A percentile compares a stretch with the other conserved stretches of the same genome.
These are phyloP conservation scores for Monosporascus sp. DNA, from an alignment of 2,329 filamentous ascomycete species.

Conservation along the genomic window DNA sequence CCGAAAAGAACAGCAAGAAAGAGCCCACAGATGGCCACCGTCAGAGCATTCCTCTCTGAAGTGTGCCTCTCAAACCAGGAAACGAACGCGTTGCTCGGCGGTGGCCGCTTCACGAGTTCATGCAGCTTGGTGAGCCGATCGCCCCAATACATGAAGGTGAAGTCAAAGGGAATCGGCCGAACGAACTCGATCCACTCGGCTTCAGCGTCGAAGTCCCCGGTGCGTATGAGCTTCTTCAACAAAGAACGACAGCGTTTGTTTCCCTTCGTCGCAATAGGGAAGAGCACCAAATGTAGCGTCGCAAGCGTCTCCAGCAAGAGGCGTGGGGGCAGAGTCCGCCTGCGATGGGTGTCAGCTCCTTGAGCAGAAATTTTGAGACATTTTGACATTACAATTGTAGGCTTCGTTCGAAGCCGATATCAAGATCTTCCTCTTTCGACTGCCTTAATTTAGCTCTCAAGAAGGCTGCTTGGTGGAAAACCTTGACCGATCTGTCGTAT, in stretches of 20 bases:
- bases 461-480: constrained; percentile 8
- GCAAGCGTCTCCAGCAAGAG: constrained; percentile 6
- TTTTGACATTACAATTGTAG: not conserved
- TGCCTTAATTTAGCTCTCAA: constrained; percentile 1
- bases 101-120: constrained; percentile 2
- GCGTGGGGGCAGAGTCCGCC: constrained; percentile 3
- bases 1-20: constrained; percentile 4
- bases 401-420: not conserved
- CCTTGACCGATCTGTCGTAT: not conserved
- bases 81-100: constrained; percentile 4
- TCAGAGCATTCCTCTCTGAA: constrained; percentile 8
- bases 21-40: constrained; percentile 4
- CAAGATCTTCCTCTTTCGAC: not conserved
- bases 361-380: not conserved
- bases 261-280: constrained; percentile 1
- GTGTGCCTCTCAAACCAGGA: constrained; percentile 9
- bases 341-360: not conserved
- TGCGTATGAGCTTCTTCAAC: constrained; percentile 3
- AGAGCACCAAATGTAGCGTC: constrained; percentile 4
- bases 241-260: constrained; percentile 1
- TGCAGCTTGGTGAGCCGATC: constrained; percentile 1
- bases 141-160: constrained; percentile 6
- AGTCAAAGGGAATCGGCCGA: constrained; percentile 1
- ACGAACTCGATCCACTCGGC: constrained; percentile 1
- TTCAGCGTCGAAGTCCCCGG: constrained; percentile 1